phyloP scores from a whole-genome alignment of 306 rosid species.

The Acacia melanoxylon region DNA sequence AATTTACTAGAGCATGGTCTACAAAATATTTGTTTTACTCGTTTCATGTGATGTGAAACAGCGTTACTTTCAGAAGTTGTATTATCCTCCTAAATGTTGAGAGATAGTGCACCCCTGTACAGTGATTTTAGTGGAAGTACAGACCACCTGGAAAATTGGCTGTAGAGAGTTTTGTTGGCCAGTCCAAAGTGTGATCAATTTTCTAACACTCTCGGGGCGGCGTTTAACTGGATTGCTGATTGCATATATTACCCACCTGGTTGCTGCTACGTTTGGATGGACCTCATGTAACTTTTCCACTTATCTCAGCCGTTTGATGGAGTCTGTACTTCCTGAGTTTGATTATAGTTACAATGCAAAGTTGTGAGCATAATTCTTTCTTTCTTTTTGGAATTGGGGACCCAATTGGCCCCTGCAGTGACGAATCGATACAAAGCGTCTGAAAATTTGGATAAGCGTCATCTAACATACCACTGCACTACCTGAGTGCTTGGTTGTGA shows the following conservation, averaged over 20 bases:
- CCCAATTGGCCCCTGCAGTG: no score
- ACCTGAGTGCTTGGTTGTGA: no score
- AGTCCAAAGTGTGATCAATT: constrained; percentile 25
- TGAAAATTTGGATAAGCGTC: no score
- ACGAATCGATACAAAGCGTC: no score
- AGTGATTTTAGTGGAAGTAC: constrained; percentile 40
- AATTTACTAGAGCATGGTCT: constrained; percentile 34
- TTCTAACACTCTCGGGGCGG: constrained; percentile 22
- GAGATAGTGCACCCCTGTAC: constrained; percentile 44
- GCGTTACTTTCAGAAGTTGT: constrained; percentile 38
- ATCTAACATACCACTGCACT: no score
- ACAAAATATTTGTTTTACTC: constrained; percentile 13
- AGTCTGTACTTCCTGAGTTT: constrained; percentile 33
- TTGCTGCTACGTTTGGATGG: constrained; percentile 24
- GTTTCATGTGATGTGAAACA: constrained; percentile 40
- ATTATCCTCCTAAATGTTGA: constrained; percentile 35
- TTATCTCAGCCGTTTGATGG: constrained; percentile 38
- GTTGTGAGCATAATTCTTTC: constrained; percentile 47
- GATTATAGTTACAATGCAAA: constrained; percentile 20
- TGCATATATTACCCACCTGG: constrained; percentile 25
- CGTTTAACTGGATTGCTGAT: constrained; percentile 11
- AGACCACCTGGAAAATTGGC: constrained; percentile 27
- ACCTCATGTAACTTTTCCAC: constrained; percentile 6
- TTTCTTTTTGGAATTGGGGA: no score
- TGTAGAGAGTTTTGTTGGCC: constrained; percentile 30